Evolutionary conservation across 139 green algal species (phyloP).

Genomic region (Spirogloea muscicola): DNA sequence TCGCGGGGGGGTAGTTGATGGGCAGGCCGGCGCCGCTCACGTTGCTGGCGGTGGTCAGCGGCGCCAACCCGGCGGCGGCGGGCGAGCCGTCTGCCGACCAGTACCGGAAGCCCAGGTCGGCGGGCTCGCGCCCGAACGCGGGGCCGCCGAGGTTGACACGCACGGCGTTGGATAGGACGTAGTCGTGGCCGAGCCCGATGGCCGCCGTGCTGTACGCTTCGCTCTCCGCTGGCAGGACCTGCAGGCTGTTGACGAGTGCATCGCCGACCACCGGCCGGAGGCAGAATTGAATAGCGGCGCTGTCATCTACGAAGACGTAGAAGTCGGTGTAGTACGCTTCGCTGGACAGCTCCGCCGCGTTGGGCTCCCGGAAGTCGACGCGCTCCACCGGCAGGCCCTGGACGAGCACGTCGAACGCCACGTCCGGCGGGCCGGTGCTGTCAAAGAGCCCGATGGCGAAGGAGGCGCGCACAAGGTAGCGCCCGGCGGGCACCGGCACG

Average conservation of each 20-base stretch:
- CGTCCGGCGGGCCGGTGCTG: neutral
- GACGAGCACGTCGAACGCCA: constrained; percentile 9
- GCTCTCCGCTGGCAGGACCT: constrained; percentile 5
- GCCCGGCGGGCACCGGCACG: neutral
- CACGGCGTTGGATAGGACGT: constrained; percentile 1
- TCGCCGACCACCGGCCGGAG: neutral
- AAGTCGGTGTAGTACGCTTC: constrained; percentile 12
- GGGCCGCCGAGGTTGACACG: constrained; percentile 17
- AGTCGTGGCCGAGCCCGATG: neutral
- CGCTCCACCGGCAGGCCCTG: constrained; percentile 5
- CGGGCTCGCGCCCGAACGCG: neutral
- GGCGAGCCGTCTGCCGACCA: constrained; percentile 11
- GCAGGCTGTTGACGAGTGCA: constrained; percentile 16
- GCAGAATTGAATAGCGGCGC: constrained; percentile 4
- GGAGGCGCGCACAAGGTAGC: constrained; percentile 16
- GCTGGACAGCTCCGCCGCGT: too few relatives aligned
- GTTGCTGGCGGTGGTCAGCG: neutral
- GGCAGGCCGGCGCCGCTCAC: neutral
- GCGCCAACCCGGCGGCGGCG: neutral
- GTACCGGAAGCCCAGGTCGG: constrained; percentile 13
- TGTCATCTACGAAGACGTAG: neutral
- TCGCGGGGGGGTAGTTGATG: constrained; percentile 5
- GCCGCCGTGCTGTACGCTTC: constrained; percentile 13
- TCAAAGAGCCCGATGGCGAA: constrained; percentile 29
- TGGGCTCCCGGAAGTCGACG: neutral